A percentile compares a stretch with the other conserved stretches of the same genome.
phyloP scores from a whole-genome alignment of 352 stramenopile genomes.

The Elongisporangium undulatum region DNA sequence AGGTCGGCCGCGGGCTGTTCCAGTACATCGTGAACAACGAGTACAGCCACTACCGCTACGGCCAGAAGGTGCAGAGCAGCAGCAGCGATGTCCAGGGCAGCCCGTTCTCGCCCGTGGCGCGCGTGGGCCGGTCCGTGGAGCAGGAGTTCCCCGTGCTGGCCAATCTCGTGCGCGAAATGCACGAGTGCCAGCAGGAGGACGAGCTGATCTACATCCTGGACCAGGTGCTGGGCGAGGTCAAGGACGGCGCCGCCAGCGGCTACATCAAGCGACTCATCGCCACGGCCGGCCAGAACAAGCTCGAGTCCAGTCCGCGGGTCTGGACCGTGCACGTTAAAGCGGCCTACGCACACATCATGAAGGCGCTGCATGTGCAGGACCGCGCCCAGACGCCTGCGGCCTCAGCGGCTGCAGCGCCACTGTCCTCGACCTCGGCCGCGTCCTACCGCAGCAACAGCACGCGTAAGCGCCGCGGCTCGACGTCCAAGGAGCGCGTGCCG shows the following conservation, averaged over 20 bases:
- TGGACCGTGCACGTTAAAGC: slow-evolving; percentile 74
- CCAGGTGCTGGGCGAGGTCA: slow-evolving; percentile 73
- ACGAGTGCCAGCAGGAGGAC: slow-evolving; percentile 66
- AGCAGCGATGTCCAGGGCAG: slow-evolving; percentile 1
- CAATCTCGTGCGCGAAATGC: slow-evolving; percentile 70
- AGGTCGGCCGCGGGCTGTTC: slow-evolving; percentile 52
- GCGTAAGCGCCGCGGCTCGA: background rate
- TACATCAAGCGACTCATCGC: slow-evolving; percentile 78
- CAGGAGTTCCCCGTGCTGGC: slow-evolving; percentile 71
- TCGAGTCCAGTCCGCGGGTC: slow-evolving; percentile 43
- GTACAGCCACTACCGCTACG: slow-evolving; percentile 59
- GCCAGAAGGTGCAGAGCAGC: slow-evolving; percentile 41
- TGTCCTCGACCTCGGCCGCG: slow-evolving; percentile 10
- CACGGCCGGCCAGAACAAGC: slow-evolving; percentile 65
- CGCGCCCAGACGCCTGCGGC: slow-evolving; percentile 5
- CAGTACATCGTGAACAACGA: slow-evolving; percentile 77
- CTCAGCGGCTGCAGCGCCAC: background rate
- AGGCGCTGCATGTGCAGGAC: slow-evolving; percentile 43
- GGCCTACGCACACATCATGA: slow-evolving; percentile 80
- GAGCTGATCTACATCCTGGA: slow-evolving; percentile 86
- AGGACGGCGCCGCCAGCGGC: slow-evolving; percentile 48
- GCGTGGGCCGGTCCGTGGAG: slow-evolving; percentile 53
- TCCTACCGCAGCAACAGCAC: slow-evolving; percentile 1
- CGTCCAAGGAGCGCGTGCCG: background rate
- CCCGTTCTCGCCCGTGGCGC: slow-evolving; percentile 38